These are phyloP conservation scores for Pilaira anomala DNA, from an alignment of 192 early-diverging fungal genomes.

Conservation along the genomic window DNA sequence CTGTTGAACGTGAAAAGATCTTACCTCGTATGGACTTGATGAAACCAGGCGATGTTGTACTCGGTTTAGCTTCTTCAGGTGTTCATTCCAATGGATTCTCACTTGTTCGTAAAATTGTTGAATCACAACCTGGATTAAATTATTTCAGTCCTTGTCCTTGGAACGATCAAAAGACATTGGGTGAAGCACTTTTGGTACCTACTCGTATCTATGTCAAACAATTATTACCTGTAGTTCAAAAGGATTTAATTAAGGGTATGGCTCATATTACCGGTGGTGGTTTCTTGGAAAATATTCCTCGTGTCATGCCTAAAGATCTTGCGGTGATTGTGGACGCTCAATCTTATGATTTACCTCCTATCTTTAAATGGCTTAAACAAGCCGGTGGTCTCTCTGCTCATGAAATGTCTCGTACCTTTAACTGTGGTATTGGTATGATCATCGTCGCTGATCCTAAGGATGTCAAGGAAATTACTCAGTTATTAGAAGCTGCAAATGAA, in stretches of 20 bases:
- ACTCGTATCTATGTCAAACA: slow-evolving; percentile 96
- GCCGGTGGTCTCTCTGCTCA: slow-evolving; percentile 73
- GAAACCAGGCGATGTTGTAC: slow-evolving; percentile 73
- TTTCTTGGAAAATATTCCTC: slow-evolving; percentile 97
- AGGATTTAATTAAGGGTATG: slow-evolving; percentile 88
- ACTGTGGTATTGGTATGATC: slow-evolving; percentile 99
- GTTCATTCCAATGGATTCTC: slow-evolving; percentile 99
- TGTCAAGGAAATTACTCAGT: slow-evolving; percentile 53
- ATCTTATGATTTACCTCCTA: slow-evolving; percentile 79
- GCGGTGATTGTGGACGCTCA: slow-evolving; percentile 81
- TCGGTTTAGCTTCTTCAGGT: slow-evolving; percentile 94
- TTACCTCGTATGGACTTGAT: slow-evolving; percentile 82
- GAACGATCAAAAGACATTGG: slow-evolving; percentile 63
- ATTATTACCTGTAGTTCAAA: slow-evolving; percentile 76
- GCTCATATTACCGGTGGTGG: slow-evolving; percentile 99
- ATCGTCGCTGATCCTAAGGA: slow-evolving; percentile 71
- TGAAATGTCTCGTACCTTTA: slow-evolving; percentile 97
- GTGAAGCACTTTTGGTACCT: slow-evolving; percentile 84
- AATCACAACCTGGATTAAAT: slow-evolving; percentile 62
- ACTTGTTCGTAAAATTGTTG: slow-evolving; percentile 88
- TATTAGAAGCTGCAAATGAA: slow-evolving; percentile 64
- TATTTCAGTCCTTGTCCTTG: slow-evolving; percentile 85
- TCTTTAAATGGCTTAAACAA: slow-evolving; percentile 93
- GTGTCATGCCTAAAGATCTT: slow-evolving; percentile 81
- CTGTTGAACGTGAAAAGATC: slow-evolving; percentile 86